phyloP scores from a whole-genome alignment of 306 rosid species.

The Crotalaria pallida region DNA sequence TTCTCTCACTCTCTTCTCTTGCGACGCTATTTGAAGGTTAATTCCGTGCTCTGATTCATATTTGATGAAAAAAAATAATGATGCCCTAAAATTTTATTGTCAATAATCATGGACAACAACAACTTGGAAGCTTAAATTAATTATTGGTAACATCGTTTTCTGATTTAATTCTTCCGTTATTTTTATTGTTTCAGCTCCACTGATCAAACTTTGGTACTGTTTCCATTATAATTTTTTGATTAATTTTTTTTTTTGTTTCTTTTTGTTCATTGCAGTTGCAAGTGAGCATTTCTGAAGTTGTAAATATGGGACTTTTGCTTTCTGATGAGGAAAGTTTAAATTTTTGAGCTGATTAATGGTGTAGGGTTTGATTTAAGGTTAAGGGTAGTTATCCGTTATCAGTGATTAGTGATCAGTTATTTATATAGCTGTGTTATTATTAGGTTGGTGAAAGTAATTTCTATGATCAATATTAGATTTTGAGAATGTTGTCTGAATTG shows the following conservation, averaged over 20 bases:
- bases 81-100: slow-evolving; percentile 1
- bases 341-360: slow-evolving; percentile 21
- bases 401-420: background rate
- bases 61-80: background rate
- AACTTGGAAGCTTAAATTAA: background rate
- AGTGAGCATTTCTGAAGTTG: slow-evolving; percentile 24
- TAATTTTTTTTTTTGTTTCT: background rate
- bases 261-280: slow-evolving; percentile 22
- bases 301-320: slow-evolving; percentile 24
- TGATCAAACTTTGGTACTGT: slow-evolving; percentile 14
- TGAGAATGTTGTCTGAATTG: slow-evolving; percentile 71
- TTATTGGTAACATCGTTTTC: background rate
- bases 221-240: background rate
- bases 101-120: slow-evolving; percentile 1
- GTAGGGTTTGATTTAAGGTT: slow-evolving; percentile 24
- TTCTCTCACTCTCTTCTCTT: background rate
- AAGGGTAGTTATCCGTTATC: slow-evolving; percentile 18
- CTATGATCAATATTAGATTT: slow-evolving; percentile 21
- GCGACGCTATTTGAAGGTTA: background rate
- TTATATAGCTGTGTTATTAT: background rate
- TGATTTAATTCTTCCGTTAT: slow-evolving; percentile 10
- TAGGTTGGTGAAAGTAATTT: background rate
- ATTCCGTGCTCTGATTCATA: background rate
- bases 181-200: slow-evolving; percentile 16
- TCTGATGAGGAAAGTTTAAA: slow-evolving; percentile 12